Evolutionary conservation across 106 monocot species (phyloP).

Genomic region (Triglochin maritima): DNA sequence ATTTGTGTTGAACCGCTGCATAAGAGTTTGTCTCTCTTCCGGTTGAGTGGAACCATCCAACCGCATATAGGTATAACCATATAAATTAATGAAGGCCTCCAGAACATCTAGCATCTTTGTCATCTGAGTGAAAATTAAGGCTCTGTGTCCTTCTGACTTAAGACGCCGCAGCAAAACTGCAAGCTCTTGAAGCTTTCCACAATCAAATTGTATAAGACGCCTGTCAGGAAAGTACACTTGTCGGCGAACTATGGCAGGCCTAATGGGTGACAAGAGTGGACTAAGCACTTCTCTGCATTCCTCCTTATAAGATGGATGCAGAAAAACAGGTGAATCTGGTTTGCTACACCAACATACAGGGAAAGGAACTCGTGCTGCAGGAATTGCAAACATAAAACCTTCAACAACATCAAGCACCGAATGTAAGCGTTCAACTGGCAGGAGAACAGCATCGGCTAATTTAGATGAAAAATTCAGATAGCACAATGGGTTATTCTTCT

Average conservation of each 20-base stretch:
- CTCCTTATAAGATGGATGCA: constrained; percentile 32
- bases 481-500: constrained; percentile 68
- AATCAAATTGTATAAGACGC: constrained; percentile 95
- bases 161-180: constrained; percentile 65
- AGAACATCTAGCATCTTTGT: constrained; percentile 99
- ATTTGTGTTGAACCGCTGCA: constrained; percentile 99
- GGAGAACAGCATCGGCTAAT: constrained; percentile 64
- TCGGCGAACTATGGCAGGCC: constrained; percentile 81
- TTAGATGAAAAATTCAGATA: constrained; percentile 74
- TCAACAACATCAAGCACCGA: constrained; percentile 62
- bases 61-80: constrained; percentile 98
- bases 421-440: constrained; percentile 63
- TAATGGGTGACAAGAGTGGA: constrained; percentile 62
- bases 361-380: constrained; percentile 69
- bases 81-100: constrained; percentile 95
- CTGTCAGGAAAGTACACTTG: constrained; percentile 99
- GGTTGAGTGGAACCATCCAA: constrained; percentile 96
- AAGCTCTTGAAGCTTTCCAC: constrained; percentile 96
- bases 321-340: constrained; percentile 43
- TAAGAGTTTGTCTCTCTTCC: constrained; percentile 93
- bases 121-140: constrained; percentile 99
- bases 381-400: constrained; percentile 93
- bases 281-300: constrained; percentile 43
- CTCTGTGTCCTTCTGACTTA: constrained; percentile 84
- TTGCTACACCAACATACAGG: constrained; percentile 82